Evolutionary conservation across 805 yeast genomes (phyloP), one percentile per base, ranked within the genome.

Genomic region (Candida nemodendra): DNA sequence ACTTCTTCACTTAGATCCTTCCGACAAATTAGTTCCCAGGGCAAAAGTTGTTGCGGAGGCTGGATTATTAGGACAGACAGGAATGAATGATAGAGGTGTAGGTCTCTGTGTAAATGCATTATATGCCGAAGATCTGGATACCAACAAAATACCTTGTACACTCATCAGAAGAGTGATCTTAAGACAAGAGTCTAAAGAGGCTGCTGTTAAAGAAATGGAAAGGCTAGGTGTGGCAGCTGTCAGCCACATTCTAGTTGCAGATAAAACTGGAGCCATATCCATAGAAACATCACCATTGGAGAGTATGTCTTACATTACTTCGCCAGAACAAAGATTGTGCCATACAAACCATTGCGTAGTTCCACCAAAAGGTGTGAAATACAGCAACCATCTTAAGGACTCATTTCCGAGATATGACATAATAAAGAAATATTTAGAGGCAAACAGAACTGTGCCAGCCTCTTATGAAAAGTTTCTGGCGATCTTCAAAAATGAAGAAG

Each of bases 21-120:
- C 42, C n/a, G 45, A 41, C 26, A 27, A 23, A 5, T 15, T 30
- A 12, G 22, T 34, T 14, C 45, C 45, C 4, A 29, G 36, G 9
- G 30, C 34, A 14, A 41, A 37, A 33, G 39, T 41, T 4, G 33
- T 41, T 9, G 42, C 39, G 11, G 45, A 41, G 28, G 45, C 45
- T 9, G 45, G 45, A 4, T 16, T 38, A 6, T 18, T 41, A 13
- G 42, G 45, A 3, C 45, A 41, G 27, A 30, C 33, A 9, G 45
- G 45, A 4, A 30, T 41, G 28, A 41, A 41, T 26, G 45, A 41
- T 6, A 12, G 19, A 7, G 45, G 45, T 16, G 42, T 41, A 11
- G 24, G 35, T 11, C 14, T 32, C 8, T 30, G 38, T 12, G 41
- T 41, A 16, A 41, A 41, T 31, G 45, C 45, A 11, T 28, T 41